phyloP scores from a whole-genome alignment of 2,329 filamentous ascomycete genomes.

The Fusarium dlaminii region DNA sequence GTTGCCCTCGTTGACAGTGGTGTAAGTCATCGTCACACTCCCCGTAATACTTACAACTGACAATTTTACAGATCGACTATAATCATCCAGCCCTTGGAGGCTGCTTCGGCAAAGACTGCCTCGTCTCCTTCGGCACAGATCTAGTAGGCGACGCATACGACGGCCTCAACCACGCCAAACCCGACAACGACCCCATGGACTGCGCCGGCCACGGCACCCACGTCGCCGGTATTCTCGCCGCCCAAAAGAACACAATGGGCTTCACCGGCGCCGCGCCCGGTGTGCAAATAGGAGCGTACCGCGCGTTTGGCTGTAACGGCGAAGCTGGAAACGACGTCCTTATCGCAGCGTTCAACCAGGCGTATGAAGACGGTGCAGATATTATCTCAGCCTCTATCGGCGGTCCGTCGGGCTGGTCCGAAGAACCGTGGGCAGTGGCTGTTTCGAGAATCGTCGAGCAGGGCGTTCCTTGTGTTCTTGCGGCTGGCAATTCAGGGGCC shows the following conservation, averaged over 20 bases:
- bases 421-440: conserved; percentile 60
- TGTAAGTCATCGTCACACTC: conserved; percentile 49
- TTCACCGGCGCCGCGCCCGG: conserved; percentile 67
- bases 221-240: conserved; percentile 70
- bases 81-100: conserved; percentile 70
- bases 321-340: conserved; percentile 64
- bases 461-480: conserved; percentile 62
- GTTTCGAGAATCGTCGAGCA: conserved; percentile 63
- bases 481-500: conserved; percentile 62
- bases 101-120: conserved; percentile 68
- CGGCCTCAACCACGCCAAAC: conserved; percentile 51
- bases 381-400: conserved; percentile 67
- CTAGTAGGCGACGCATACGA: conserved; percentile 65
- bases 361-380: conserved; percentile 67
- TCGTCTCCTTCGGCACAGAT: conserved; percentile 67
- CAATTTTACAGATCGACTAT: conserved; percentile 62
- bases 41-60: background rate
- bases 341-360: conserved; percentile 67
- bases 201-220: conserved; percentile 70
- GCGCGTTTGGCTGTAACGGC: conserved; percentile 66
- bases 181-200: conserved; percentile 63
- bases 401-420: conserved; percentile 61
- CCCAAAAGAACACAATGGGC: conserved; percentile 61
- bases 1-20: conserved; percentile 65
- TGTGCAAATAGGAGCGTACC: conserved; percentile 65